Base-by-base conservation (phyloP, 192 early-diverging fungal species). In the Coemansia erecta region DNA sequence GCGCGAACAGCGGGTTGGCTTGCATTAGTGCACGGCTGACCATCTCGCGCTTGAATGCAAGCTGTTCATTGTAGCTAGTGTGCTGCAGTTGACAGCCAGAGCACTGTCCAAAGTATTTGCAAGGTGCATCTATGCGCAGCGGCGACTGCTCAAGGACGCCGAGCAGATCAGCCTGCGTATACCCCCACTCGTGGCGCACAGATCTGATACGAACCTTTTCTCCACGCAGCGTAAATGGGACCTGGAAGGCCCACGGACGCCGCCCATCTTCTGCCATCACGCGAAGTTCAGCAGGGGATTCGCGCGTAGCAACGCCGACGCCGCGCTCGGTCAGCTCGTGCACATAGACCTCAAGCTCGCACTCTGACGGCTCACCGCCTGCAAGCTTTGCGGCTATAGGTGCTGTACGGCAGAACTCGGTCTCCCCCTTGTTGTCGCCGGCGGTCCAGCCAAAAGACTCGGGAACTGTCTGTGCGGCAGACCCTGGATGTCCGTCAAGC, bases 31-130 rank as follows among this genome's bases (percentile, higher is more conserved):
- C 79, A 21, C 76, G 74, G 56, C 80, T 64, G 45, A 89, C 85
- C 17, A 81, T 68, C 33, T 73, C 49, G 23, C 73, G 71, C 77
- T 89, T 89, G 48, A 83, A 77, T 17, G 61, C 55, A 48, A 87
- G 76, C 67, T 89, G 87, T 41, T 85, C 72, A 11, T 63, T 50
- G 52, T 89, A 87, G 3, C 56, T 60, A 26, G 84, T 50, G 51
- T 89, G 85, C 63, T 89, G 87, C 14, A 85, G 69, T 31, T 83
- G 82, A 60, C 87, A 89, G 12, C 84, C 84, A 4, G 81, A 81
- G 64, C 87, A 89, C 13, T 65, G 63, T 10, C 65, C 73, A 80
- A 83, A 85, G 66, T 86, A 82, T 46, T 81, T 64, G 65, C 88
- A 90, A 3, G 75, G 62, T 22, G 85, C 80, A 2, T 84, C 78